Conservation (phyloP, 176 grass and related monocot species). For the Oryza meridionalis region DNA sequence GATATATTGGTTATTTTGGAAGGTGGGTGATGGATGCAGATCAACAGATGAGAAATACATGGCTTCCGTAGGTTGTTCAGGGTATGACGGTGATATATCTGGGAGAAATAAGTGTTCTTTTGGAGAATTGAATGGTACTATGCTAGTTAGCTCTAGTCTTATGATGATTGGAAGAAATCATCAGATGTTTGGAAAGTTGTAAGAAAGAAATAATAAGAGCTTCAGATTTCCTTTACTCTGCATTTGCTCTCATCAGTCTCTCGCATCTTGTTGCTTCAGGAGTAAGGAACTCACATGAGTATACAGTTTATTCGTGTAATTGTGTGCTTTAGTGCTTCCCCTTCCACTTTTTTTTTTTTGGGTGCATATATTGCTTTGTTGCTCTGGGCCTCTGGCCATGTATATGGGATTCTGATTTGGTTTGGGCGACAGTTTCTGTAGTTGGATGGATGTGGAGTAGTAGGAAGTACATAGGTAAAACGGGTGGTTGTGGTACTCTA, state of each 20-base stretch:
- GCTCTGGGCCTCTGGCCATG: not conserved
- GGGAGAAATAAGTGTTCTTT: conserved; percentile 34
- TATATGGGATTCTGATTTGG: not conserved
- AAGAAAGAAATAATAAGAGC: conserved; percentile 54
- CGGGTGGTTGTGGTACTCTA: conserved; percentile 25
- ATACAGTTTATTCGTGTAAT: not conserved
- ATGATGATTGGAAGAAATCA: conserved; percentile 28
- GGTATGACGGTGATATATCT: not conserved
- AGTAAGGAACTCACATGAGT: conserved; percentile 13
- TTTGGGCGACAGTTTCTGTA: not conserved
- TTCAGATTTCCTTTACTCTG: conserved; percentile 23
- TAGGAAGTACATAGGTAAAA: not conserved
- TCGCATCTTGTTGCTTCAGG: conserved; percentile 29
- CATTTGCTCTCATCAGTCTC: not conserved
- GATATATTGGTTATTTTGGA: conserved; percentile 71
- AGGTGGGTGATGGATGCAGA: conserved; percentile 24
- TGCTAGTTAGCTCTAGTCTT: conserved; percentile 2
- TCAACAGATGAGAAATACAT: conserved; percentile 36
- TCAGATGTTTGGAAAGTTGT: conserved; percentile 31
- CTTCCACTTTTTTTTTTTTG: no score
- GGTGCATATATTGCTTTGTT: no score
- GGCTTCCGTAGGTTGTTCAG: conserved; percentile 22
- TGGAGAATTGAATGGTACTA: not conserved
- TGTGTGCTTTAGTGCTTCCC: not conserved
- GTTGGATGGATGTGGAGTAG: not conserved